phyloP scores from a whole-genome alignment of 192 early-diverging fungal species.

The Linnemannia exigua region DNA sequence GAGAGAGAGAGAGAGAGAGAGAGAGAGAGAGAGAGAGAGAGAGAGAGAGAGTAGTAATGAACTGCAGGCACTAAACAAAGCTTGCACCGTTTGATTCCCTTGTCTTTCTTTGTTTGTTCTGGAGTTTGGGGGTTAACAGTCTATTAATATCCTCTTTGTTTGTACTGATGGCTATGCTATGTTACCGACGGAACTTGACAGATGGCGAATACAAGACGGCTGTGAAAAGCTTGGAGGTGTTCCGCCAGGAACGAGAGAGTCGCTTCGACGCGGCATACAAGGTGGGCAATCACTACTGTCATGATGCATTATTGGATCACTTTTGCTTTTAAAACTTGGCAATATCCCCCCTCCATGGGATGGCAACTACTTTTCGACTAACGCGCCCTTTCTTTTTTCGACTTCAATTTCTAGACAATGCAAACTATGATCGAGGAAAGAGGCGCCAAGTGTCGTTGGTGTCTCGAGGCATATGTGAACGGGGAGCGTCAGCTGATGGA shows the following conservation, averaged over 20 bases:
- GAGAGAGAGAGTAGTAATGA: too few relatives aligned
- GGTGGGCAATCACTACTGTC: conserved; percentile 1
- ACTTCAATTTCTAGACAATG: conserved; percentile 29
- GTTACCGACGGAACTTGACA: not conserved
- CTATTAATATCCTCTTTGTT: conserved; percentile 24
- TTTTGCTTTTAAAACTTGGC: not conserved
- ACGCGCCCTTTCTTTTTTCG: not conserved
- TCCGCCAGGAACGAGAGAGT: conserved; percentile 38
- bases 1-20: too few relatives aligned
- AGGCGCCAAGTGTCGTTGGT: conserved; percentile 25
- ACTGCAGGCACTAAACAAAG: too few relatives aligned
- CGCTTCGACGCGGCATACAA: conserved; percentile 34
- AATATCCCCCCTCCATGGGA: not conserved
- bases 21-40: too few relatives aligned
- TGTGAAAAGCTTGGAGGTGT: conserved; percentile 40
- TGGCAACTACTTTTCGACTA: not conserved
- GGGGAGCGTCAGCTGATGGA: conserved; percentile 29
- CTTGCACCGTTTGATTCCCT: not conserved
- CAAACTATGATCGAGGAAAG: conserved; percentile 48
- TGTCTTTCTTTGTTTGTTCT: not conserved
- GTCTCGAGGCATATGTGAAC: conserved; percentile 37
- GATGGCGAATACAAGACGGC: conserved; percentile 56
- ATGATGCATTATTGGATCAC: not conserved
- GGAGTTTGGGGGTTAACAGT: not conserved
- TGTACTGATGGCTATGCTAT: conserved; percentile 1